A percentile compares a stretch with the other conserved stretches of the same genome.
Conservation (phyloP, 2,329 filamentous ascomycete genomes). For the Ceratocystiopsis brevicomis region DNA sequence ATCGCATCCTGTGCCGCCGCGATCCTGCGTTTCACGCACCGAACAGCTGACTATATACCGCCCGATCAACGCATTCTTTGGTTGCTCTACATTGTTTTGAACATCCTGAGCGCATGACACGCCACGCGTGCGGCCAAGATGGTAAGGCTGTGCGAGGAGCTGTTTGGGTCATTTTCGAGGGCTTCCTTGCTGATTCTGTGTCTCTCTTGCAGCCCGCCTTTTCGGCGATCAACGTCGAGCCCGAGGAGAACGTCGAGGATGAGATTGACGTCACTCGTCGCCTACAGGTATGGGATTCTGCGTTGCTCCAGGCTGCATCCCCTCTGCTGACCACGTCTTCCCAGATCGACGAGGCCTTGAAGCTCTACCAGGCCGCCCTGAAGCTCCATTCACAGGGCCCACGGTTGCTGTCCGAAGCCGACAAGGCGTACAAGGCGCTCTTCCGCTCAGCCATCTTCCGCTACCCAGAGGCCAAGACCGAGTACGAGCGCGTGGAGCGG, state of each 20-base stretch:
- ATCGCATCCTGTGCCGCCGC: too few species aligned
- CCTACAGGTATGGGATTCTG: slow-evolving; percentile 39
- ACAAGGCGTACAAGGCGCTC: slow-evolving; percentile 62
- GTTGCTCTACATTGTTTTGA: too few species aligned
- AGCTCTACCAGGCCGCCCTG: slow-evolving; percentile 78
- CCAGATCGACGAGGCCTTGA: slow-evolving; percentile 87
- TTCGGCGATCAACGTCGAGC: slow-evolving; percentile 81
- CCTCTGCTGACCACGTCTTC: too few species aligned
- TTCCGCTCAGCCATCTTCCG: slow-evolving; percentile 89
- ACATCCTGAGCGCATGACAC: background rate
- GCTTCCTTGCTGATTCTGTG: too few species aligned
- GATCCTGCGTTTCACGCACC: too few species aligned
- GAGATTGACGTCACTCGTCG: slow-evolving; percentile 92
- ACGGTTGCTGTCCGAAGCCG: slow-evolving; percentile 53
- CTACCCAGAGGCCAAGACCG: slow-evolving; percentile 70
- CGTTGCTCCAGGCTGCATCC: too few species aligned
- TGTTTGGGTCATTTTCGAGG: background rate
- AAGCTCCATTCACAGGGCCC: slow-evolving; percentile 83
- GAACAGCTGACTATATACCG: too few species aligned
- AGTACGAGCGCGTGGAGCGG: slow-evolving; percentile 54
- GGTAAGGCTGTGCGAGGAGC: background rate
- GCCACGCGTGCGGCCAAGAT: background rate
- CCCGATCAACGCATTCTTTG: too few species aligned
- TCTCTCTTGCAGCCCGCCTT: slow-evolving; percentile 38
- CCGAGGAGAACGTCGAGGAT: slow-evolving; percentile 75